phyloP scores from a whole-genome alignment of 2,329 filamentous ascomycete species.

The Beauveria australis region DNA sequence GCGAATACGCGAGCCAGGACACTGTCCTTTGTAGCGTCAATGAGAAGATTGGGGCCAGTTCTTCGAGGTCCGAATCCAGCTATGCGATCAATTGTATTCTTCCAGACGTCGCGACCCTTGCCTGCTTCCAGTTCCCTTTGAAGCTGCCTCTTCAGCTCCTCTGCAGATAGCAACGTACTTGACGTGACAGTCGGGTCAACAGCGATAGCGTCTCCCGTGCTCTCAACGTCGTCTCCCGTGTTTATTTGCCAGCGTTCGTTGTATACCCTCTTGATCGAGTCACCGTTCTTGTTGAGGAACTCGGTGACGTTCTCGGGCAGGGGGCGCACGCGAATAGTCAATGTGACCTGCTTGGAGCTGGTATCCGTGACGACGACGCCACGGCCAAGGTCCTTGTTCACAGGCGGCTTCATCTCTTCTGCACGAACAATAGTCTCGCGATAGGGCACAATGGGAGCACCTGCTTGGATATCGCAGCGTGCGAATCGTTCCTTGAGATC shows the following conservation, averaged over 20 bases:
- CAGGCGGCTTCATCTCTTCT: slow-evolving; percentile 85
- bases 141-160: slow-evolving; percentile 72
- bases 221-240: slow-evolving; percentile 25
- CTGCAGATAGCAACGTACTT: slow-evolving; percentile 55
- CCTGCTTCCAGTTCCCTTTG: slow-evolving; percentile 58
- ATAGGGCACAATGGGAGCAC: slow-evolving; percentile 91
- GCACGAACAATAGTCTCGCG: slow-evolving; percentile 82
- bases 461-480: slow-evolving; percentile 87
- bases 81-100: slow-evolving; percentile 68
- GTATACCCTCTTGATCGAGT: slow-evolving; percentile 72
- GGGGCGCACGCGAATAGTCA: slow-evolving; percentile 70
- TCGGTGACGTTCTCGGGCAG: slow-evolving; percentile 72
- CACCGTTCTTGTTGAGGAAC: slow-evolving; percentile 73
- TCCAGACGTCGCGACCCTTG: slow-evolving; percentile 69
- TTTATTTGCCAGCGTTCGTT: slow-evolving; percentile 53
- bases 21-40: slow-evolving; percentile 69
- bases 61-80: slow-evolving; percentile 83
- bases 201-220: slow-evolving; percentile 32
- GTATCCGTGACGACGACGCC: slow-evolving; percentile 70
- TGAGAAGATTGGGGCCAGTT: slow-evolving; percentile 78
- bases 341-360: slow-evolving; percentile 75
- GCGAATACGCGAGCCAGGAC: slow-evolving; percentile 65
- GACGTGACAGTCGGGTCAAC: slow-evolving; percentile 51
- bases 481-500: slow-evolving; percentile 91
- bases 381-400: slow-evolving; percentile 76